Evolutionary conservation across 768 basidiomycete species (phyloP).

Genomic region (Filobasidium floriforme): DNA sequence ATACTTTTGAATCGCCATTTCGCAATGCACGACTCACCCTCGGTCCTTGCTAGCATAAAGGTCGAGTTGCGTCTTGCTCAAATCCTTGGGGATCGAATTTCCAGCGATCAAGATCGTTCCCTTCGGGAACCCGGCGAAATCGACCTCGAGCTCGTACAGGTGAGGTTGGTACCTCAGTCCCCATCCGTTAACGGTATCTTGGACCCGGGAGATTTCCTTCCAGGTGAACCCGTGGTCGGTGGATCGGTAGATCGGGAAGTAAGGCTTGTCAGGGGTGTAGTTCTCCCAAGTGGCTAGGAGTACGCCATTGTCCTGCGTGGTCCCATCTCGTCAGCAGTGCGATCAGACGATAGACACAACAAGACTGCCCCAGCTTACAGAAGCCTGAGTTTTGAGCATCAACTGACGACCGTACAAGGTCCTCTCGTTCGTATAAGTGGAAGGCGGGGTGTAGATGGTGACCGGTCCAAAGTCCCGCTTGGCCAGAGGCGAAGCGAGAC

Average conservation of each 20-base stretch:
- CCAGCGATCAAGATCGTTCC: constrained; percentile 27
- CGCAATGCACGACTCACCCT: constrained; percentile 15
- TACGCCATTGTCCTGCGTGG: constrained; percentile 2
- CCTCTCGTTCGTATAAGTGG: constrained; percentile 22
- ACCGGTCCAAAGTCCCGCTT: constrained; percentile 27
- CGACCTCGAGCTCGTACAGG: constrained; percentile 11
- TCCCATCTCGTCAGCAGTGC: too few species aligned
- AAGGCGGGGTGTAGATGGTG: constrained; percentile 25
- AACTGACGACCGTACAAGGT: constrained; percentile 25
- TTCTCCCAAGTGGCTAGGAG: constrained; percentile 28
- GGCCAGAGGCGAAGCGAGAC: constrained; percentile 1
- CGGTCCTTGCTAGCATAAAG: constrained; percentile 25
- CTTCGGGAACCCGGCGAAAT: constrained; percentile 16
- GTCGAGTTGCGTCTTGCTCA: constrained; percentile 25
- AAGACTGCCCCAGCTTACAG: constrained; percentile 5
- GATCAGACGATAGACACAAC: not conserved
- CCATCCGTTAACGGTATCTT: constrained; percentile 24
- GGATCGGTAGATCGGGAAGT: constrained; percentile 26
- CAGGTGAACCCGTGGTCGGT: constrained; percentile 20
- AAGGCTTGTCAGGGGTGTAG: constrained; percentile 21
- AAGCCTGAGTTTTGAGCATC: constrained; percentile 16
- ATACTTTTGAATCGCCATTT: not conserved
- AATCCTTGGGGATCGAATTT: constrained; percentile 27
- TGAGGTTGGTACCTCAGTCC: constrained; percentile 26
- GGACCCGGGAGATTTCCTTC: constrained; percentile 16